These are phyloP conservation scores for Exophiala viscosa DNA, from an alignment of 2,329 filamentous ascomycete species.

Conservation along the genomic window DNA sequence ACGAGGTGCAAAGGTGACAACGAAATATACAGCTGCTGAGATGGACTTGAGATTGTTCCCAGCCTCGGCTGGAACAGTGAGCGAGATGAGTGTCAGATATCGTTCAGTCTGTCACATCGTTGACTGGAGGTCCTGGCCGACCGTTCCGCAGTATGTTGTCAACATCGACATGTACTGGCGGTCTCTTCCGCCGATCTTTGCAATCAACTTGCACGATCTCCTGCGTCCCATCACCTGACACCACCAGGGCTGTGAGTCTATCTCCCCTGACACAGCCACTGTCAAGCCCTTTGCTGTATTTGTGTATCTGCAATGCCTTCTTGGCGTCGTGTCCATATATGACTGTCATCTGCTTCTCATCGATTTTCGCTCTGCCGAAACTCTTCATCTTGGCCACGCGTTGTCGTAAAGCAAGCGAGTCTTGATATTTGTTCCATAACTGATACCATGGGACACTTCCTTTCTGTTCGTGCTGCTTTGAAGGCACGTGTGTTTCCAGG, in stretches of 20 bases:
- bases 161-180: conserved; percentile 6
- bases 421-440: conserved; percentile 52
- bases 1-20: too few relatives aligned
- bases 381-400: conserved; percentile 3
- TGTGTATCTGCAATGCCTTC: conserved; percentile 61
- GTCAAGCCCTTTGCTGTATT: conserved; percentile 81
- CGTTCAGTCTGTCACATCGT: too few relatives aligned
- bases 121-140: not conserved
- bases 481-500: conserved; percentile 56
- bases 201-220: conserved; percentile 43
- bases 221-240: conserved; percentile 55
- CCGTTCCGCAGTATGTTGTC: conserved; percentile 15
- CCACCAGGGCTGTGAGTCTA: conserved; percentile 70
- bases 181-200: conserved; percentile 8
- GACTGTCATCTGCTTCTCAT: conserved; percentile 55
- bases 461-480: conserved; percentile 41
- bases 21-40: too few relatives aligned
- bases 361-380: conserved; percentile 1
- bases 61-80: too few relatives aligned
- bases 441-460: conserved; percentile 65
- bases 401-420: conserved; percentile 25
- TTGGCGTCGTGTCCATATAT: conserved; percentile 86
- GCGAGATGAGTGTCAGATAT: too few relatives aligned
- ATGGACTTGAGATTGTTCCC: too few relatives aligned
- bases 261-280: conserved; percentile 75